Evolutionary conservation across 495 filamentous ascomycete species (phyloP), one percentile per base, ranked within the genome.

Genomic region (Penicillium psychrofluorescens): DNA sequence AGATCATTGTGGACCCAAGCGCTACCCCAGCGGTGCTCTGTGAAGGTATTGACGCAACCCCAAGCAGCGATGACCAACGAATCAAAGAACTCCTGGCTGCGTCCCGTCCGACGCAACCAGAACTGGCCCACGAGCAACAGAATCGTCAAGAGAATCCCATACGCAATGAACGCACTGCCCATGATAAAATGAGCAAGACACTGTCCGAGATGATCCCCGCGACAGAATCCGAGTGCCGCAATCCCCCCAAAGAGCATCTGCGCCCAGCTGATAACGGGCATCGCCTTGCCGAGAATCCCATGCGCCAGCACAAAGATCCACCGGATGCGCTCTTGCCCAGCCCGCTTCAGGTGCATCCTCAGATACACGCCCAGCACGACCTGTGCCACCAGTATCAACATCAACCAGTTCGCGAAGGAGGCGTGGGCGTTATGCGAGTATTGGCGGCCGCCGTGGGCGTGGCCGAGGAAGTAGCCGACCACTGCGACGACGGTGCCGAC

Each of bases 211-310:
- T 97, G 92, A 40, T 97, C 92, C 16, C 72, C 90, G 41, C 84
- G 83, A 61, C 92, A 98, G 69, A 95, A 97, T n/a, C 92, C 92
- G 45, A 95, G 67, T 35, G 87, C 77, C 1, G 90, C 88, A 54
- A 98, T 95, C 8, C 92, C 94, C 28, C 92, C 92, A 63, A 98
- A 95, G 7, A 98, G 59, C 85, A 98, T 96, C 68, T 98, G 94
- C 8, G 85, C 78, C 92, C 92, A 98, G 32, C 84, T 78, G 4
- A 86, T 75, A 1, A 98, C 64, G 0, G 92, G 92, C 76, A 97
- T 85, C 0, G 77, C 63, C 63, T 95, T 96, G 31, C 92, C 92
- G 40, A 91, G 57, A 35, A 95, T 63, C 8, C 86, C 86, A 57
- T 98, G 92, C 12, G 76, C 71, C 31, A 81, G 58, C 4, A 92